phyloP scores from a whole-genome alignment of 1,284 basidiomycete genomes.

The Pyrrhoderma lamaoense region DNA sequence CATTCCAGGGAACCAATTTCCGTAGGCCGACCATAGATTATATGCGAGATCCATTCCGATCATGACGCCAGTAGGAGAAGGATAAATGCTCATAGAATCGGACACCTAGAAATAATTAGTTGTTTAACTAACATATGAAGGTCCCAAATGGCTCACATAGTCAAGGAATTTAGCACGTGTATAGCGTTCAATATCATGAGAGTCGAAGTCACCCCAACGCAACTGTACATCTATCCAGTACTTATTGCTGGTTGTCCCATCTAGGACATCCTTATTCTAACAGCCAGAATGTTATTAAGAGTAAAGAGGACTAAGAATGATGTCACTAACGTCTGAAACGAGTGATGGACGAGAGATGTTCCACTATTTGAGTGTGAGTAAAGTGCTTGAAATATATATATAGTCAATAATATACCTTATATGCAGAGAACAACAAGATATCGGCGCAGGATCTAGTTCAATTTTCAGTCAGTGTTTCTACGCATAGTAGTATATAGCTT shows the following conservation, averaged over 20 bases:
- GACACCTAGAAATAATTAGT: slow-evolving; percentile 51
- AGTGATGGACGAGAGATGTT: slow-evolving; percentile 96
- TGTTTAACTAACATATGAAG: slow-evolving; percentile 7
- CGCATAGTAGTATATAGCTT: slow-evolving; percentile 26
- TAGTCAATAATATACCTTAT: slow-evolving; percentile 48
- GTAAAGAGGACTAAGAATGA: neutral
- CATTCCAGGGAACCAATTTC: slow-evolving; percentile 99
- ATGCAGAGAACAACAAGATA: slow-evolving; percentile 93
- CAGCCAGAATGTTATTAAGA: slow-evolving; percentile 5
- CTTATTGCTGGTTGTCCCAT: slow-evolving; percentile 97
- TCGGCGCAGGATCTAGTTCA: slow-evolving; percentile 70
- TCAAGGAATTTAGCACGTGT: slow-evolving; percentile 97
- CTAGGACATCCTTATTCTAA: slow-evolving; percentile 88
- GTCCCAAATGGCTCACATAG: slow-evolving; percentile 45
- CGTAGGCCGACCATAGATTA: slow-evolving; percentile 98
- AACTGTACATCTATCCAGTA: slow-evolving; percentile 99
- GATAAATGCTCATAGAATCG: slow-evolving; percentile 96
- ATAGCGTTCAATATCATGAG: slow-evolving; percentile 96
- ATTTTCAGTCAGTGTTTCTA: neutral
- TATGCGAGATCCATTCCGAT: slow-evolving; percentile 98
- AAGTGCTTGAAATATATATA: slow-evolving; percentile 3
- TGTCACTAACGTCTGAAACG: slow-evolving; percentile 75
- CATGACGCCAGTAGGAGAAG: slow-evolving; percentile 96
- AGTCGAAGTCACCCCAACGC: slow-evolving; percentile 99
- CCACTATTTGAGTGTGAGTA: slow-evolving; percentile 49